Percentiles rank a stretch among this genome's conserved stretches.
Evolutionary conservation across 2,329 filamentous ascomycete genomes (phyloP).

Genomic region (Ophiocordyceps camponoti-rufipedis): DNA sequence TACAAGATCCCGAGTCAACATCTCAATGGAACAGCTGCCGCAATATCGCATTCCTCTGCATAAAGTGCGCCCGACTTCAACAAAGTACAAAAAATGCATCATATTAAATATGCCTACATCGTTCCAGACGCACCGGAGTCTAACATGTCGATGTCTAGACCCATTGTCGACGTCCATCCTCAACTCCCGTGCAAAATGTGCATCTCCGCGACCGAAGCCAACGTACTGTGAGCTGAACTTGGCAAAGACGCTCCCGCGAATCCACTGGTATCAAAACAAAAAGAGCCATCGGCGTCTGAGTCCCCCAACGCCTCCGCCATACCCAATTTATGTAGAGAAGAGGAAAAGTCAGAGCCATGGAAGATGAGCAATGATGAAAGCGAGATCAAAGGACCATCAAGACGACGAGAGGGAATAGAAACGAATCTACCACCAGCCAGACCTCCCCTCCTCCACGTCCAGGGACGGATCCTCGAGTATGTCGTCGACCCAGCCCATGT

Average conservation of each 20-base stretch:
- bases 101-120: not conserved
- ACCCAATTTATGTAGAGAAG: not conserved
- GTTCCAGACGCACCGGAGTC: not conserved
- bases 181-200: not conserved
- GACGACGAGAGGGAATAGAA: not conserved
- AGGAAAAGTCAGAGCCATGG: not conserved
- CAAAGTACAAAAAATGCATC: too few relatives aligned
- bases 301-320: not conserved
- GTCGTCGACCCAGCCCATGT: constrained; percentile 26
- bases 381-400: not conserved
- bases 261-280: not conserved
- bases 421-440: not conserved
- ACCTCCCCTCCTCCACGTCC: not conserved
- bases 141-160: not conserved
- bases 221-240: not conserved
- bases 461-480: constrained; percentile 6
- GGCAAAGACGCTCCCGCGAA: not conserved
- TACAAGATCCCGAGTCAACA: too few relatives aligned
- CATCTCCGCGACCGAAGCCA: not conserved
- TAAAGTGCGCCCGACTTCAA: too few relatives aligned
- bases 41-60: too few relatives aligned
- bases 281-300: not conserved
- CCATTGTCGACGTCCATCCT: not conserved
- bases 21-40: too few relatives aligned
- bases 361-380: not conserved